phyloP scores from a whole-genome alignment of 495 filamentous ascomycete species.

The Tetracladium marchalianum region DNA sequence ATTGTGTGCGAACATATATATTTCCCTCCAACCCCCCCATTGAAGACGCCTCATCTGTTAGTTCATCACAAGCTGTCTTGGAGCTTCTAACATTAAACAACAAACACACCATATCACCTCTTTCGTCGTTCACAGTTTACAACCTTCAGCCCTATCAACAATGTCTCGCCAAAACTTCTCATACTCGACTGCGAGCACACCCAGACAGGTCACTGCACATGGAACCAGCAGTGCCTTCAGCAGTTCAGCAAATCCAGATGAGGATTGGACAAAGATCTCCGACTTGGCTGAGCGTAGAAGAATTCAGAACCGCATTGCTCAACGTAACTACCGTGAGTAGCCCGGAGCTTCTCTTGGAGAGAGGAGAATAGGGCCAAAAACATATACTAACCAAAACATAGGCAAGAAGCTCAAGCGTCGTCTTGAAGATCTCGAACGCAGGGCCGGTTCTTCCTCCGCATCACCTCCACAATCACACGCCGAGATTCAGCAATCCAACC shows the following conservation, averaged over 20 bases:
- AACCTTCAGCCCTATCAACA: conserved; percentile 6
- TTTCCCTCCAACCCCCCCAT: conserved; percentile 11
- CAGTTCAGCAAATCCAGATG: conserved; percentile 89
- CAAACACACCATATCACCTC: neutral
- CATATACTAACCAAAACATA: neutral
- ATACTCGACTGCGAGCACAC: conserved; percentile 24
- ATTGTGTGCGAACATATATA: conserved; percentile 15
- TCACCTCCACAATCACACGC: conserved; percentile 28
- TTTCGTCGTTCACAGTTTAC: neutral
- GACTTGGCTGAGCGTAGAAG: conserved; percentile 87
- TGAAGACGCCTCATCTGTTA: conserved; percentile 3
- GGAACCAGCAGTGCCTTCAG: conserved; percentile 94
- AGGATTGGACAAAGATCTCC: conserved; percentile 99
- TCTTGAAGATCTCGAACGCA: conserved; percentile 89
- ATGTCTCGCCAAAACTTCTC: conserved; percentile 32
- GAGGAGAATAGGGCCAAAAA: neutral
- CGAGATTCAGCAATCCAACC: conserved; percentile 18
- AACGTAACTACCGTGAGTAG: conserved; percentile 93
- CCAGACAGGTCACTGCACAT: conserved; percentile 53
- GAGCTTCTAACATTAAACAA: neutral
- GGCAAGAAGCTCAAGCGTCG: conserved; percentile 99
- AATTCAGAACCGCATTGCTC: conserved; percentile 96
- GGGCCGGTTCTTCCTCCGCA: conserved; percentile 76
- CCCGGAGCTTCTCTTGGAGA: neutral
- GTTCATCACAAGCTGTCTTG: neutral